Percentiles rank a stretch among this genome's conserved stretches.
Conservation (phyloP, 2,329 filamentous ascomycete species). For the Xylariomycetidae sp. region DNA sequence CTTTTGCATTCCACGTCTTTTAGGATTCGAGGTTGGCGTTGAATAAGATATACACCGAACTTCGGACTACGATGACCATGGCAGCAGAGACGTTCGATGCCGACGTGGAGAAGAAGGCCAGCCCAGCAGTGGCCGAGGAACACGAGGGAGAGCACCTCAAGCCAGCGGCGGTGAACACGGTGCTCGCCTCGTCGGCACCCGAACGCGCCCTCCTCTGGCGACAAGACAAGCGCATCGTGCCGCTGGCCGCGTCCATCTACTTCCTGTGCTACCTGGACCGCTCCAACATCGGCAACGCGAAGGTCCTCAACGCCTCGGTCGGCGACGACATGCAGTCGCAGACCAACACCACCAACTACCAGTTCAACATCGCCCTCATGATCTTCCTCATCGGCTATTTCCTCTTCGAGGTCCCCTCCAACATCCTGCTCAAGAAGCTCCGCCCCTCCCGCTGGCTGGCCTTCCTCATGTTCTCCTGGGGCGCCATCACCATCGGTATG, state of each 20-base stretch:
- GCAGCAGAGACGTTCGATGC: conserved; percentile 9
- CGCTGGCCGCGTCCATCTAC: conserved; percentile 47
- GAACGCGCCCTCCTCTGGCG: conserved; percentile 28
- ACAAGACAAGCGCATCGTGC: conserved; percentile 48
- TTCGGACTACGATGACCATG: too few relatives aligned
- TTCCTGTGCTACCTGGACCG: conserved; percentile 52
- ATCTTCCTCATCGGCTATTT: conserved; percentile 29
- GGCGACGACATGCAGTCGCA: conserved; percentile 29
- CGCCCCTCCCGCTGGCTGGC: conserved; percentile 58
- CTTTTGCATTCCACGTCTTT: too few relatives aligned
- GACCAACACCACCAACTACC: conserved; percentile 23
- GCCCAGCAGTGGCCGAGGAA: conserved; percentile 14
- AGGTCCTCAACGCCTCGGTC: conserved; percentile 31
- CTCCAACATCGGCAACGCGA: conserved; percentile 44
- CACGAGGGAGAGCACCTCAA: conserved; percentile 11
- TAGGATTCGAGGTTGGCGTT: too few relatives aligned
- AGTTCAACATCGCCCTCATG: conserved; percentile 33
- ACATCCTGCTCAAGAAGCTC: conserved; percentile 59
- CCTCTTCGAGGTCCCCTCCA: conserved; percentile 60
- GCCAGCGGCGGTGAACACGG: conserved; percentile 4
- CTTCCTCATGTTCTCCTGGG: conserved; percentile 62
- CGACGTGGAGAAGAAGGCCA: conserved; percentile 21
- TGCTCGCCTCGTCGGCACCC: conserved; percentile 7
- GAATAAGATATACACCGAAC: too few relatives aligned
- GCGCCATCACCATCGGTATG: conserved; percentile 59